These are phyloP conservation scores for Thymus mandschuricus DNA, from an alignment of 257 asterid species.

Conservation along the genomic window DNA sequence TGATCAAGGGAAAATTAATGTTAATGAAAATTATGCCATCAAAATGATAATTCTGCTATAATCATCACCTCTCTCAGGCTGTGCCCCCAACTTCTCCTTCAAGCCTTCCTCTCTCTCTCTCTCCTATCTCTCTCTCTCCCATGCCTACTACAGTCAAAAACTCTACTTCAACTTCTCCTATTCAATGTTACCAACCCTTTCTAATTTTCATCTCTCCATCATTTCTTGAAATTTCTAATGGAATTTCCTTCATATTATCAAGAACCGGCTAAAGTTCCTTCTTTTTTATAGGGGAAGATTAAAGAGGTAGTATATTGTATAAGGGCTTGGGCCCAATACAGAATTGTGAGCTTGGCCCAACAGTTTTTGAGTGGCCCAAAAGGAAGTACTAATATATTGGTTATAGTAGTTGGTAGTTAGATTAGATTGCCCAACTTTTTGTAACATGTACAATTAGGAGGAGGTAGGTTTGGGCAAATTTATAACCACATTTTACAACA, in stretches of 20 bases:
- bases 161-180: not conserved
- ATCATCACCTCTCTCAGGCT: conserved; percentile 32
- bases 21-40: conserved; percentile 25
- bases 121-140: not conserved
- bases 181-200: not conserved
- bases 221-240: not conserved
- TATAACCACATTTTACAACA: too few species aligned
- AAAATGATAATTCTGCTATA: conserved; percentile 15
- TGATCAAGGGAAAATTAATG: conserved; percentile 45
- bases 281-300: too few species aligned
- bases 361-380: too few species aligned
- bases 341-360: not conserved
- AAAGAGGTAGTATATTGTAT: not conserved
- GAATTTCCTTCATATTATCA: not conserved
- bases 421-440: conserved; percentile 26
- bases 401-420: conserved; percentile 27
- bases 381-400: too few species aligned
- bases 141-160: conserved; percentile 24
- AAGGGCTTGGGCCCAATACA: not conserved
- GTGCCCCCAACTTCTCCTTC: not conserved
- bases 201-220: too few species aligned
- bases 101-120: not conserved
- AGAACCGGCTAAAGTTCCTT: too few species aligned
- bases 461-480: too few species aligned
- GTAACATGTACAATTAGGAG: too few species aligned